Evolutionary conservation across 1,139 yeast species (phyloP).

Genomic region (Yamadazyma pseudoaaseri): DNA sequence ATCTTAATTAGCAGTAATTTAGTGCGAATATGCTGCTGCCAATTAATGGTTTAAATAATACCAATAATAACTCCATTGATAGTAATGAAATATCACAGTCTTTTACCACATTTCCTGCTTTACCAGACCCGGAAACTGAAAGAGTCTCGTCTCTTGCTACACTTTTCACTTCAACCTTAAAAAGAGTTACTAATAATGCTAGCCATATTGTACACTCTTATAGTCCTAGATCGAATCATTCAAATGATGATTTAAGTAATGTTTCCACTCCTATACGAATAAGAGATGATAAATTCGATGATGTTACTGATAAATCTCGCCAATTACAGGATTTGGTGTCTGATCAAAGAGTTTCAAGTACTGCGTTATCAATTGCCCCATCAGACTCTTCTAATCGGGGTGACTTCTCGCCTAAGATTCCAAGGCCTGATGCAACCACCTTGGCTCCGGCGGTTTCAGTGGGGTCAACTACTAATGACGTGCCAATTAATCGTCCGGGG

Average conservation of each 20-base stretch:
- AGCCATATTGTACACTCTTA: conserved; percentile 38
- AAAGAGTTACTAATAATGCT: conserved; percentile 47
- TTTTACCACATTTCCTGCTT: conserved; percentile 44
- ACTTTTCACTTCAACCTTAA: conserved; percentile 39
- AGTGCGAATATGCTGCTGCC: too few species aligned
- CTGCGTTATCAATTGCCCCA: neutral
- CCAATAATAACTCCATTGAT: too few species aligned
- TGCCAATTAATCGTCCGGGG: neutral
- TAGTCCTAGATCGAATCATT: conserved; percentile 13
- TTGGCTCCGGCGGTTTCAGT: conserved; percentile 1
- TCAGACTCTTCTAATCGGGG: neutral
- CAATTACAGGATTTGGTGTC: conserved; percentile 9
- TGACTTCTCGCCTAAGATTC: neutral
- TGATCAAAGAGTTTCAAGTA: neutral
- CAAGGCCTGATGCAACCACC: neutral
- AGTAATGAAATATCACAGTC: too few species aligned
- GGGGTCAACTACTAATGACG: neutral
- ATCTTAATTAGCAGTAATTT: neutral
- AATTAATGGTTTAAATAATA: too few species aligned
- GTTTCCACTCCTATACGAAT: conserved; percentile 8
- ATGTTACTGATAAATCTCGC: conserved; percentile 7
- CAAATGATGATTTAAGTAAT: neutral
- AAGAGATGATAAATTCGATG: neutral
- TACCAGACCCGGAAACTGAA: conserved; percentile 45
- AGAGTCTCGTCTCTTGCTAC: conserved; percentile 29